A percentile compares a stretch with the other conserved stretches of the same genome.
Conservation (phyloP, 495 filamentous ascomycete genomes). For the Corynascus novoguineensis region DNA sequence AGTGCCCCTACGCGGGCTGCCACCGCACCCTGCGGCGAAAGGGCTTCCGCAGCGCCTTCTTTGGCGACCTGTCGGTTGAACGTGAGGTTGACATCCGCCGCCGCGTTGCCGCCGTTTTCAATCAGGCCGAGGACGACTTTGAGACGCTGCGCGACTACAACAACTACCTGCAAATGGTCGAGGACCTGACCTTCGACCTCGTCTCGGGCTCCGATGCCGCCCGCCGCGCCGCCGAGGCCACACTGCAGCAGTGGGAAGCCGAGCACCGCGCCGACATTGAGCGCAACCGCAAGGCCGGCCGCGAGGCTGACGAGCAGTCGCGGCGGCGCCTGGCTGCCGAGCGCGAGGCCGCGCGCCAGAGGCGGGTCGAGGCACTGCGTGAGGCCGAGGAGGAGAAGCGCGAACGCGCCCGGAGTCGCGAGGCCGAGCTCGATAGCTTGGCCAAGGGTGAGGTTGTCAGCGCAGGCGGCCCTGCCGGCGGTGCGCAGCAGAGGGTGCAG, state of each 20-base stretch:
- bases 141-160: slow-evolving; percentile 74
- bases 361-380: slow-evolving; percentile 54
- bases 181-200: slow-evolving; percentile 84
- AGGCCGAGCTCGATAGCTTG: slow-evolving; percentile 48
- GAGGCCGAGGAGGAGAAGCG: slow-evolving; percentile 52
- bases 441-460: slow-evolving; percentile 41
- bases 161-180: slow-evolving; percentile 90
- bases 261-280: slow-evolving; percentile 68
- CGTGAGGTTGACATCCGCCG: slow-evolving; percentile 89
- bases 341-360: slow-evolving; percentile 51
- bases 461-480: slow-evolving; percentile 39
- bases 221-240: slow-evolving; percentile 56
- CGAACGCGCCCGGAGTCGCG: slow-evolving; percentile 43
- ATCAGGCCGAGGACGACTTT: slow-evolving; percentile 87
- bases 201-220: slow-evolving; percentile 64
- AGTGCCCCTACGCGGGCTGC: slow-evolving; percentile 86
- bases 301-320: slow-evolving; percentile 50
- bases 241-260: slow-evolving; percentile 59
- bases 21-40: slow-evolving; percentile 75
- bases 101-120: slow-evolving; percentile 76
- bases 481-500: slow-evolving; percentile 43
- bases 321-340: slow-evolving; percentile 36
- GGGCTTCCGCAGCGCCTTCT: slow-evolving; percentile 80
- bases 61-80: slow-evolving; percentile 84
- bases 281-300: slow-evolving; percentile 59